Conservation (phyloP, 2,329 filamentous ascomycete genomes). For the Xylaria hypoxylon region DNA sequence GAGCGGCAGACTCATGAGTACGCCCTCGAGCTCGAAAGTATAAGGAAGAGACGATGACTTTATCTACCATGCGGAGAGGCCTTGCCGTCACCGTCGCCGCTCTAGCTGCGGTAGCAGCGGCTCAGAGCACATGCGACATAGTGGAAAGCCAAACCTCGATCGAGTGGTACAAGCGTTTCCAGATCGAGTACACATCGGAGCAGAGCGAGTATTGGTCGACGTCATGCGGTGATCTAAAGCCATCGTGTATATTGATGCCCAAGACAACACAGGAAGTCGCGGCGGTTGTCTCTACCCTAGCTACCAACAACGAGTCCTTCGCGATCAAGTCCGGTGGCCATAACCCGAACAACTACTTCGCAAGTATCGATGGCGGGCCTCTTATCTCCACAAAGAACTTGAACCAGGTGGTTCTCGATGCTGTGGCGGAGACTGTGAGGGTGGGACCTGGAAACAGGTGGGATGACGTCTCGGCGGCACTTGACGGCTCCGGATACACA, state of each 20-base stretch:
- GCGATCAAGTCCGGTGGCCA: slow-evolving; percentile 69
- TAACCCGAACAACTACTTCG: slow-evolving; percentile 64
- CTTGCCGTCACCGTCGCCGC: slow-evolving; percentile 37
- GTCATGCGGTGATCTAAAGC: slow-evolving; percentile 56
- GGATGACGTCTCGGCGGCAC: slow-evolving; percentile 55
- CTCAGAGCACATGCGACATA: slow-evolving; percentile 53
- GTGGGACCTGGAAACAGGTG: slow-evolving; percentile 61
- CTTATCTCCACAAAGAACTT: slow-evolving; percentile 62
- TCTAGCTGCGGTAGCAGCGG: slow-evolving; percentile 33
- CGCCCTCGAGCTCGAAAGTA: background rate
- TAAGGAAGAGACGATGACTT: slow-evolving; percentile 36
- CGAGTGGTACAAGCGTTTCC: slow-evolving; percentile 49
- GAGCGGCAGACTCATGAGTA: background rate
- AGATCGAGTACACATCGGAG: slow-evolving; percentile 53
- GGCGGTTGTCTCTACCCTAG: slow-evolving; percentile 62
- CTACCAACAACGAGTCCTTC: slow-evolving; percentile 60
- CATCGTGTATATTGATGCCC: slow-evolving; percentile 61
- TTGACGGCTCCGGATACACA: slow-evolving; percentile 57
- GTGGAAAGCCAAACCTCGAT: slow-evolving; percentile 52
- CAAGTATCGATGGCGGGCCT: slow-evolving; percentile 62
- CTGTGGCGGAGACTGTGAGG: slow-evolving; percentile 53
- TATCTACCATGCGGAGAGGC: slow-evolving; percentile 33
- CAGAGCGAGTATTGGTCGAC: slow-evolving; percentile 61
- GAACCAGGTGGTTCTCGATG: slow-evolving; percentile 56
- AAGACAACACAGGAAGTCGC: slow-evolving; percentile 63